Conservation (phyloP, 192 early-diverging fungal genomes). For the Entophlyctis helioformis region DNA sequence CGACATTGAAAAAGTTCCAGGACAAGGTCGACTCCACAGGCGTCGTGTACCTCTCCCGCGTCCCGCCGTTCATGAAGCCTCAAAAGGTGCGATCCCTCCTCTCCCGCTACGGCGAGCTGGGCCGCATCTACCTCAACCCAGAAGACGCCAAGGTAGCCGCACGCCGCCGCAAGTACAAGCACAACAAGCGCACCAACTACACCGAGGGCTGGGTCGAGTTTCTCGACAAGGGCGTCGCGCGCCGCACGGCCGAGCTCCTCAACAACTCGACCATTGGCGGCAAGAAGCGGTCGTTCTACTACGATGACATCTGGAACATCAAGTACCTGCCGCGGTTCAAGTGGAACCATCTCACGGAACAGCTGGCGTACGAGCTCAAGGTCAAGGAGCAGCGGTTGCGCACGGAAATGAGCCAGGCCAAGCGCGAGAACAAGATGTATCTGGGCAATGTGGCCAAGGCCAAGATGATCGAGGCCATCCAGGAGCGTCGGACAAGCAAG, state of each 20-base stretch:
- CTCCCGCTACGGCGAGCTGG: slow-evolving; percentile 59
- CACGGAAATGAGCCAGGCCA: slow-evolving; percentile 72
- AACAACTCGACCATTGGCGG: slow-evolving; percentile 79
- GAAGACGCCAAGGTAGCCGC: slow-evolving; percentile 72
- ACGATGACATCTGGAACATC: slow-evolving; percentile 95
- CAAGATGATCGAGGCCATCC: slow-evolving; percentile 75
- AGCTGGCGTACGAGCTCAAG: slow-evolving; percentile 63
- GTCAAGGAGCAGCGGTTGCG: slow-evolving; percentile 69
- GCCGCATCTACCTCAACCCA: slow-evolving; percentile 73
- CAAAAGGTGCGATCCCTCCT: slow-evolving; percentile 67
- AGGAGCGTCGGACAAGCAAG: slow-evolving; percentile 52
- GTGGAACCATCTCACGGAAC: slow-evolving; percentile 90
- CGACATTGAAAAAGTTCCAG: slow-evolving; percentile 51
- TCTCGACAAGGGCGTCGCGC: slow-evolving; percentile 80
- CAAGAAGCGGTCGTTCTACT: slow-evolving; percentile 73
- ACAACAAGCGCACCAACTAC: slow-evolving; percentile 76
- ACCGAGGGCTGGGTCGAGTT: slow-evolving; percentile 98
- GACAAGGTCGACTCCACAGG: slow-evolving; percentile 63
- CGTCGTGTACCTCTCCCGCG: slow-evolving; percentile 77
- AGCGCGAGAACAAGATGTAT: slow-evolving; percentile 78
- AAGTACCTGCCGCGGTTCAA: slow-evolving; percentile 95
- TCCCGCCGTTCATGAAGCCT: slow-evolving; percentile 92
- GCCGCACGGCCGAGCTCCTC: slow-evolving; percentile 56
- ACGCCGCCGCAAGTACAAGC: slow-evolving; percentile 73
- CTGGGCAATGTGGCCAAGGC: slow-evolving; percentile 75